Evolutionary conservation across 225 moss, liverwort and hornwort genomes (phyloP).

Genomic region (Sphagnum tenellum): DNA sequence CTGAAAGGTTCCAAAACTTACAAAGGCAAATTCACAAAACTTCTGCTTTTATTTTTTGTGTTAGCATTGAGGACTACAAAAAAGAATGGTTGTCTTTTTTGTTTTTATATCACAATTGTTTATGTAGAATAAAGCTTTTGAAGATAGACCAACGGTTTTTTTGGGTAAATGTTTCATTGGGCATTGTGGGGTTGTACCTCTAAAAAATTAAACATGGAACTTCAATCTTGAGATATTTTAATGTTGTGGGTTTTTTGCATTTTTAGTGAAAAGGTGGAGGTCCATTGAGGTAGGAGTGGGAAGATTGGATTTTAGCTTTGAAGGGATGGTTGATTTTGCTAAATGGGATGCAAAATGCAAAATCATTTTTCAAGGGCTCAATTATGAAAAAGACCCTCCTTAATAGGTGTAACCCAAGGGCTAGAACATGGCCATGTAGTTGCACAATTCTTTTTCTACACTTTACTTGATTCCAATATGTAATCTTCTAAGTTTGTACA

Average conservation of each 20-base stretch:
- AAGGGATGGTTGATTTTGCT: conserved; percentile 87
- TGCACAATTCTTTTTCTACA: no score
- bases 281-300: conserved; percentile 35
- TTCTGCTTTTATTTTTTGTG: conserved; percentile 77
- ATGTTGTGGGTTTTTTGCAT: no score
- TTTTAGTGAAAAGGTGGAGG: conserved; percentile 26
- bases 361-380: conserved; percentile 61
- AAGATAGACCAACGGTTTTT: no score
- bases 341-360: conserved; percentile 74
- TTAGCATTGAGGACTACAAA: conserved; percentile 43
- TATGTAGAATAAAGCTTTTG: no score
- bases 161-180: no score
- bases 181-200: no score
- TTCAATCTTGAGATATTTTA: no score
- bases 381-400: conserved; percentile 62
- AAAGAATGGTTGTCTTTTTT: conserved; percentile 29
- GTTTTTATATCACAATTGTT: no score
- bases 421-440: no score
- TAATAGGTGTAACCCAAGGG: conserved; percentile 27
- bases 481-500: no score
- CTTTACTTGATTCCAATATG: no score
- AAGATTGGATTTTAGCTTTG: conserved; percentile 79
- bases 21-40: conserved; percentile 86
- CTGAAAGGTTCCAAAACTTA: conserved; percentile 65
- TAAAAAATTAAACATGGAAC: no score